phyloP scores from a whole-genome alignment of 2,329 filamentous ascomycete species.

The Sarocladium kiliense region DNA sequence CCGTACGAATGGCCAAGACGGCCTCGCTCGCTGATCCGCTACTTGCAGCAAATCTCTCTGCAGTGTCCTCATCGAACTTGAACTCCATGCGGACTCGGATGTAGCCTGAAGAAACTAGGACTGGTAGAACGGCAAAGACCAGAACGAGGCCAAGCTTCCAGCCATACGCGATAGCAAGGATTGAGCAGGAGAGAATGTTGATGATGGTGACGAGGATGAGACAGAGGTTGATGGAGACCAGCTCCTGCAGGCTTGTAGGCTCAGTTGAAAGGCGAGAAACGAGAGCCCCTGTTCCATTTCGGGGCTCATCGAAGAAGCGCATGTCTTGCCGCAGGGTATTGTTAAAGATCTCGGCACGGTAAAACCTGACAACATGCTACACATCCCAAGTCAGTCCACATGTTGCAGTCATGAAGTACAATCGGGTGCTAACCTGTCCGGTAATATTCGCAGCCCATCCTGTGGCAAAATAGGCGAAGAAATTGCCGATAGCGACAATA shows the following conservation, averaged over 20 bases:
- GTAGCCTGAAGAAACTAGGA: slow-evolving; percentile 39
- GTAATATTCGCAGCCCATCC: slow-evolving; percentile 32
- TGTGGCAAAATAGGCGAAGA: slow-evolving; percentile 35
- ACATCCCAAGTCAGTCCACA: not conserved
- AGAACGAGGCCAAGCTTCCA: slow-evolving; percentile 48
- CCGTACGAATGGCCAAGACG: slow-evolving; percentile 42
- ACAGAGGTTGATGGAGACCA: slow-evolving; percentile 43
- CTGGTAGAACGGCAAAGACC: slow-evolving; percentile 38
- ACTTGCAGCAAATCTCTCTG: slow-evolving; percentile 38
- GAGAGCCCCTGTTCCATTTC: slow-evolving; percentile 33
- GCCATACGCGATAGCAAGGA: slow-evolving; percentile 39
- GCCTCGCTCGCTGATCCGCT: slow-evolving; percentile 45
- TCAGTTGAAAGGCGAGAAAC: slow-evolving; percentile 31
- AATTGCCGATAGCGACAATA: slow-evolving; percentile 40
- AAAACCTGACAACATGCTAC: slow-evolving; percentile 24
- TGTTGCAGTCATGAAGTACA: not conserved
- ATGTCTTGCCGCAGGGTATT: slow-evolving; percentile 50
- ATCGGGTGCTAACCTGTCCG: slow-evolving; percentile 22
- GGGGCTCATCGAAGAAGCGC: slow-evolving; percentile 34
- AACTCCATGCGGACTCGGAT: slow-evolving; percentile 43
- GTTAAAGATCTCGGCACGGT: slow-evolving; percentile 38
- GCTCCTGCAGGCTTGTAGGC: slow-evolving; percentile 43
- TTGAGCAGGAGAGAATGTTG: slow-evolving; percentile 38
- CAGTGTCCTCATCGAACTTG: slow-evolving; percentile 38
- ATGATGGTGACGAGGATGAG: slow-evolving; percentile 41